Conservation (phyloP, 176 grass and related monocot genomes). For the Luzula sylvatica region DNA sequence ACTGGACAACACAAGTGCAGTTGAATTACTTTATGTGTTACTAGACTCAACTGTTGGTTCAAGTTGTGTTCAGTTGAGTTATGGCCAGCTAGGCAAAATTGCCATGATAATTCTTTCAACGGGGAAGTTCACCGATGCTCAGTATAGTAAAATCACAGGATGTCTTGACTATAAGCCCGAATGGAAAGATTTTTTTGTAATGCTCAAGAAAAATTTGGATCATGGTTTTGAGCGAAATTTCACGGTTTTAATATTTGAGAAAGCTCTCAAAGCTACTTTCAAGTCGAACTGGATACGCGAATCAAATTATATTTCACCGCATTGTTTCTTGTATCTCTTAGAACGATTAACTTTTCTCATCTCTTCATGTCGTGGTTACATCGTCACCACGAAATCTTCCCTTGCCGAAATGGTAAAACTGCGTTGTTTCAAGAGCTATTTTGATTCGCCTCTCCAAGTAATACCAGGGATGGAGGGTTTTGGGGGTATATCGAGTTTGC, state of each 20-base stretch:
- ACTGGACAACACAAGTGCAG: too few species aligned
- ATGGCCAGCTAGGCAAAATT: too few species aligned
- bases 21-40: too few species aligned
- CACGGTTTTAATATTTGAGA: constrained; percentile 27
- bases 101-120: too few species aligned
- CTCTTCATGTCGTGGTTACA: constrained; percentile 15
- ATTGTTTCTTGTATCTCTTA: constrained; percentile 49
- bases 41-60: too few species aligned
- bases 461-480: neutral
- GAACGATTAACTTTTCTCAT: constrained; percentile 48
- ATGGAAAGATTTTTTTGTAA: constrained; percentile 17
- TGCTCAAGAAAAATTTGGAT: constrained; percentile 31
- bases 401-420: constrained; percentile 45
- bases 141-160: too few species aligned
- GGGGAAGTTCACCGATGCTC: too few species aligned
- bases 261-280: constrained; percentile 33
- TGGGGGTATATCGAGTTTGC: neutral
- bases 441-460: constrained; percentile 29
- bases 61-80: too few species aligned
- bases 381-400: constrained; percentile 41
- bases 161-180: too few species aligned
- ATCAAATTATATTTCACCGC: constrained; percentile 39
- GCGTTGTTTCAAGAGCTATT: constrained; percentile 28
- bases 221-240: constrained; percentile 20
- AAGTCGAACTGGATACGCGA: constrained; percentile 10